phyloP scores from a whole-genome alignment of 2,329 filamentous ascomycete genomes.

The Mariannaea sp. region DNA sequence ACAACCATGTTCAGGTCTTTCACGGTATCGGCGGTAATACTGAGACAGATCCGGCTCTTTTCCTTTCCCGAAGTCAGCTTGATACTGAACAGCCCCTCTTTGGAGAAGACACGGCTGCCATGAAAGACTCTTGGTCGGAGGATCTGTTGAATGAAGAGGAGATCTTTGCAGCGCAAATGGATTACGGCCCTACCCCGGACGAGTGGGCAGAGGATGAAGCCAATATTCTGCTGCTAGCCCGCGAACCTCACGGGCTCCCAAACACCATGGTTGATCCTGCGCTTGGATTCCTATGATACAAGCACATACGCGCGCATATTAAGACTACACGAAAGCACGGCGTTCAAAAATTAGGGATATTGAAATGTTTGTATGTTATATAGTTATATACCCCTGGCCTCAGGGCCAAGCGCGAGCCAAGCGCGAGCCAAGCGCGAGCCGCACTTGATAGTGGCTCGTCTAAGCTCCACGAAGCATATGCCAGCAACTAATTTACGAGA shows the following conservation, averaged over 20 bases:
- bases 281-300: conserved; percentile 26
- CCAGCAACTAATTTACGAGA: neutral
- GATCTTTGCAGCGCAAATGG: conserved; percentile 44
- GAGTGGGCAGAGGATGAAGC: conserved; percentile 52
- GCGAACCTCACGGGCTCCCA: conserved; percentile 30
- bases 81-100: conserved; percentile 29
- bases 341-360: conserved; percentile 14
- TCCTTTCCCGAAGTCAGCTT: conserved; percentile 32
- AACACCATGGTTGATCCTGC: conserved; percentile 42
- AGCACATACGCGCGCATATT: neutral
- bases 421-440: conserved; percentile 22
- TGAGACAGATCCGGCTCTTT: conserved; percentile 28
- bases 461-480: conserved; percentile 22
- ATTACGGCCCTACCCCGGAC: conserved; percentile 41
- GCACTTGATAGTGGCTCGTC: neutral
- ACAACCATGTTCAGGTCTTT: conserved; percentile 49
- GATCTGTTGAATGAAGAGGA: conserved; percentile 36
- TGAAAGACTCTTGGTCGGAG: conserved; percentile 33
- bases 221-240: conserved; percentile 48
- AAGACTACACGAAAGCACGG: conserved; percentile 4
- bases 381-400: conserved; percentile 34
- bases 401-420: conserved; percentile 23
- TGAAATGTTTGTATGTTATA: conserved; percentile 27
- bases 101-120: conserved; percentile 21
- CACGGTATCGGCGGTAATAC: conserved; percentile 19